Evolutionary conservation across 2,329 filamentous ascomycete species (phyloP), one percentile per base, ranked within the genome.

Genomic region (Samsoniella hepiali): DNA sequence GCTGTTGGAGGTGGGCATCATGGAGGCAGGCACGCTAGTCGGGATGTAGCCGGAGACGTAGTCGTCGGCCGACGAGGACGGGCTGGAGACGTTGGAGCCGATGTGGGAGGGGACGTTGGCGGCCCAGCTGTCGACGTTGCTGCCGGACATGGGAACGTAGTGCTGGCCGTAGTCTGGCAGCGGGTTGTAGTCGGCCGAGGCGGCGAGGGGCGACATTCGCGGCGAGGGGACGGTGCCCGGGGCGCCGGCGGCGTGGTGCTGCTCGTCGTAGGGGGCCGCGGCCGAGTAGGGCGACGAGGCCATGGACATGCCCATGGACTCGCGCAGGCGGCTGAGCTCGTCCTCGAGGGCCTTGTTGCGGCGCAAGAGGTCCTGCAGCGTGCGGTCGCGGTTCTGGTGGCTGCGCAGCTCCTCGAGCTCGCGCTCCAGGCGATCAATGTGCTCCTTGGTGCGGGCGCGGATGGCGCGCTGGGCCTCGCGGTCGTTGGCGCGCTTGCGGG

Each of bases 401-500:
- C 76, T 79, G 65, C 82, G 81, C 67, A 96, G 83, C 67, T 94
- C 90, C 62, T 88, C 84, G 65, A 96, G 88, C 69, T 90, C 86
- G 67, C 81, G 81, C 77, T 96, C 91, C 58, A 96, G 80, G 29
- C 81, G 81, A 72, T 95, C 91, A 70, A 96, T 96, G 74, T 92
- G 90, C 71, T 90, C 86, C 78, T 93, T 94, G 45, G 93, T 96
- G 69, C 93, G 85, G 74, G 93, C 91, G 57, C 93, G 84, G 67
- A 96, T 96, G 49, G 91, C 91, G 57, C 93, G 85, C 77, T 97
- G 93, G 49, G 93, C 93, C 76, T 96, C 91, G 66, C 93, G 86
- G 74, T 97, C 93, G 78, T 97, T 97, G 71, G 91, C 91, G 67
- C 93, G 84, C 80, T 97, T 97, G 75, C 93, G 90, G 36, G 90